phyloP scores from a whole-genome alignment of 2,329 filamentous ascomycete genomes.

The Nigrospora sphaerica region DNA sequence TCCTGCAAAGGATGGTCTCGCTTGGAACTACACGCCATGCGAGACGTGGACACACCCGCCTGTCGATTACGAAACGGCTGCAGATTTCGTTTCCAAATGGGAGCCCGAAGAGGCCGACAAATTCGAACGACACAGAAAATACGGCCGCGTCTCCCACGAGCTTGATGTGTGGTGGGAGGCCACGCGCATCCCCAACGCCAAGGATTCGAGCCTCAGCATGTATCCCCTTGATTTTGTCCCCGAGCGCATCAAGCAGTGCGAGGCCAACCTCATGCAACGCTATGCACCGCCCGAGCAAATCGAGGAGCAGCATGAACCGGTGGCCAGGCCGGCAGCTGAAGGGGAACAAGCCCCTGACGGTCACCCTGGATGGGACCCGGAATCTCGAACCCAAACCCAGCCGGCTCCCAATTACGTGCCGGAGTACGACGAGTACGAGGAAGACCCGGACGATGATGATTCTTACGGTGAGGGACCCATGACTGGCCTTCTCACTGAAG shows the following conservation, averaged over 20 bases:
- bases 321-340: slow-evolving; percentile 21
- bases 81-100: slow-evolving; percentile 41
- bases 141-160: slow-evolving; percentile 56
- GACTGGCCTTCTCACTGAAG: slow-evolving; percentile 82
- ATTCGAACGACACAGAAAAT: slow-evolving; percentile 50
- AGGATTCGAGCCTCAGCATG: slow-evolving; percentile 52
- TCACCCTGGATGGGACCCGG: background rate
- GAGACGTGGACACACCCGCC: slow-evolving; percentile 13
- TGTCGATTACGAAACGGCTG: slow-evolving; percentile 26
- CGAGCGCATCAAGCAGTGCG: slow-evolving; percentile 49
- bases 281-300: slow-evolving; percentile 34
- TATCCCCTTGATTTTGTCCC: slow-evolving; percentile 54
- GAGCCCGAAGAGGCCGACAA: slow-evolving; percentile 46
- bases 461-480: slow-evolving; percentile 74
- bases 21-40: slow-evolving; percentile 47
- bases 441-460: slow-evolving; percentile 56
- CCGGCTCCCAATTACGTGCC: slow-evolving; percentile 12
- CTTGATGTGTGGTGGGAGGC: slow-evolving; percentile 60
- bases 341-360: slow-evolving; percentile 14
- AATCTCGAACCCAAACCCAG: background rate
- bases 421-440: slow-evolving; percentile 46
- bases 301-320: slow-evolving; percentile 23
- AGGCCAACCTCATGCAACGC: slow-evolving; percentile 50
- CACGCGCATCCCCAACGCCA: slow-evolving; percentile 52
- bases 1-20: slow-evolving; percentile 41